A percentile compares a stretch with the other conserved stretches of the same genome.
Conservation (phyloP, 2,329 filamentous ascomycete species). For the Apiospora sp. region DNA sequence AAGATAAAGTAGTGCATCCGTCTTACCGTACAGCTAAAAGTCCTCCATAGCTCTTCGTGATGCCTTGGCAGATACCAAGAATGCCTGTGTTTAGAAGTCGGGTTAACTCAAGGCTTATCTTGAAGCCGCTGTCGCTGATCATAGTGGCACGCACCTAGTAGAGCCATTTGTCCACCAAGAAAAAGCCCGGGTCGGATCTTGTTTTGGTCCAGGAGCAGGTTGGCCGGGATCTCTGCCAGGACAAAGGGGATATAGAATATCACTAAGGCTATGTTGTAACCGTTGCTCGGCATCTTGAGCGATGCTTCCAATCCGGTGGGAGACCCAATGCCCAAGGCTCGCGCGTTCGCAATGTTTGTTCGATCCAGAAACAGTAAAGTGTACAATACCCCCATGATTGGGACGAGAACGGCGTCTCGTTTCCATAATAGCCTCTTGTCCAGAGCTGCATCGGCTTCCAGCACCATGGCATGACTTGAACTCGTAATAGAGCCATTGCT, state of each 20-base stretch:
- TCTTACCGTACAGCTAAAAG: constrained; percentile 39
- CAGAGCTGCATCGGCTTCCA: constrained; percentile 31
- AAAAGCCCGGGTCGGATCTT: constrained; percentile 48
- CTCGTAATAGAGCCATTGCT: constrained; percentile 28
- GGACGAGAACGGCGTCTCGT: constrained; percentile 39
- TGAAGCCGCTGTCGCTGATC: background rate
- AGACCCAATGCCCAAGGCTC: constrained; percentile 38
- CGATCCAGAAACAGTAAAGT: constrained; percentile 39
- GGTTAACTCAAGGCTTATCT: background rate
- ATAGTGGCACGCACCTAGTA: constrained; percentile 43
- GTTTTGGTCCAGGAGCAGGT: constrained; percentile 50
- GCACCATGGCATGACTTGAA: constrained; percentile 6
- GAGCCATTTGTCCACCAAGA: constrained; percentile 50
- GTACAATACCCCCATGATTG: constrained; percentile 40
- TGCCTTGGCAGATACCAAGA: constrained; percentile 51
- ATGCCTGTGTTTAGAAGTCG: constrained; percentile 41
- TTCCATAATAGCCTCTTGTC: constrained; percentile 37
- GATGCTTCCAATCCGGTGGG: constrained; percentile 52
- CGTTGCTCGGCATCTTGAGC: constrained; percentile 50
- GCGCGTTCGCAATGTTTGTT: constrained; percentile 53
- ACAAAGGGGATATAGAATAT: constrained; percentile 56
- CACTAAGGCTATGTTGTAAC: constrained; percentile 46
- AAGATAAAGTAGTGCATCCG: background rate
- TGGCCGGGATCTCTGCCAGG: constrained; percentile 54
- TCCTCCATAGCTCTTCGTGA: constrained; percentile 48